Conservation (phyloP, 2,329 filamentous ascomycete genomes). For the Penicillium decumbens region DNA sequence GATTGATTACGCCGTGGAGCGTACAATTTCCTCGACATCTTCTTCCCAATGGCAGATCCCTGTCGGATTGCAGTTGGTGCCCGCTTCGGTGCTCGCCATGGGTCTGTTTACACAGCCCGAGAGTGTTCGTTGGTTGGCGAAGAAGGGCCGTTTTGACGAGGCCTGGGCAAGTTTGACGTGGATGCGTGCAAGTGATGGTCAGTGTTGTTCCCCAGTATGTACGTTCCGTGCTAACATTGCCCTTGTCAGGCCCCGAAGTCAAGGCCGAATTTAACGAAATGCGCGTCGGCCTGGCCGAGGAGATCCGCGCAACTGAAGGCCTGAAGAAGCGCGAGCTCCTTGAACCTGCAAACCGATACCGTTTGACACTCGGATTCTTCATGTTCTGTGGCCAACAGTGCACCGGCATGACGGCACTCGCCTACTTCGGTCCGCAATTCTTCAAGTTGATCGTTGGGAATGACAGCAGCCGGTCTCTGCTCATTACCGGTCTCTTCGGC, state of each 20-base stretch:
- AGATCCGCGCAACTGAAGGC: constrained; percentile 40
- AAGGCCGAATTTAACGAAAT: constrained; percentile 43
- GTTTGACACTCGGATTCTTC: constrained; percentile 46
- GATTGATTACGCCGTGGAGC: constrained; percentile 49
- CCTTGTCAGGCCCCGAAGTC: constrained; percentile 37
- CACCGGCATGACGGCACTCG: constrained; percentile 50
- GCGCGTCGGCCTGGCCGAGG: constrained; percentile 22
- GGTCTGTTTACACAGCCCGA: constrained; percentile 50
- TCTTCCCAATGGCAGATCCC: constrained; percentile 52
- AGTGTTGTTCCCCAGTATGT: constrained; percentile 5
- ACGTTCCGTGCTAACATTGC: constrained; percentile 9
- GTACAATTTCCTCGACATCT: constrained; percentile 32
- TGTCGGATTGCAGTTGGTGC: constrained; percentile 46
- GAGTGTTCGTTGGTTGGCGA: constrained; percentile 48
- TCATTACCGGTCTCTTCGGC: constrained; percentile 50
- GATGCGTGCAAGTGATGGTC: constrained; percentile 41
- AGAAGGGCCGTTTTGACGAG: constrained; percentile 46
- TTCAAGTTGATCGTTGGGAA: constrained; percentile 48
- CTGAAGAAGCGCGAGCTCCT: constrained; percentile 47
- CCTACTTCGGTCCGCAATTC: constrained; percentile 49
- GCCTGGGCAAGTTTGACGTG: constrained; percentile 47
- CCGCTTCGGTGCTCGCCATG: constrained; percentile 45
- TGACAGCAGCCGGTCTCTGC: constrained; percentile 40
- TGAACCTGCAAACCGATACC: constrained; percentile 45
- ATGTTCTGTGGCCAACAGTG: constrained; percentile 50